Percentiles rank a stretch among this genome's conserved stretches.
Conservation (phyloP, 2,329 filamentous ascomycete species). For the Huntiella abstrusa region DNA sequence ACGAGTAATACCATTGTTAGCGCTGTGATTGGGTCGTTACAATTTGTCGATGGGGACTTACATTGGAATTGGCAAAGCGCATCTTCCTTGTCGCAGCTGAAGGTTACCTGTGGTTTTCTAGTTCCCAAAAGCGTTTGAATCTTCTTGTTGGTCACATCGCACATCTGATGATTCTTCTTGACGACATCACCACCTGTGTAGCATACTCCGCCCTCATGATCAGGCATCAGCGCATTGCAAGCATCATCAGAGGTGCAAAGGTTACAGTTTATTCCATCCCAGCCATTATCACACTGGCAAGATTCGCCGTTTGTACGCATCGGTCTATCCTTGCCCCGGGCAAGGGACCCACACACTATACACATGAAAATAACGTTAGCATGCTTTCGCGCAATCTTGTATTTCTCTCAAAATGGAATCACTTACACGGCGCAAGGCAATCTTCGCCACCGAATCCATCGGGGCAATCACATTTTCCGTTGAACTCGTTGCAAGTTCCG, state of each 20-base stretch:
- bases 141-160: slow-evolving; percentile 89
- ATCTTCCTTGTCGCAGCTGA: slow-evolving; percentile 62
- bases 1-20: neutral
- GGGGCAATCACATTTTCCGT: slow-evolving; percentile 83
- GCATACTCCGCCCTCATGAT: slow-evolving; percentile 66
- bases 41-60: slow-evolving; percentile 22
- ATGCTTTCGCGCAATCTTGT: slow-evolving; percentile 1
- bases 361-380: slow-evolving; percentile 7
- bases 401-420: neutral
- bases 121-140: slow-evolving; percentile 74
- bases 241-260: slow-evolving; percentile 71
- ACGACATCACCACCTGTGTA: slow-evolving; percentile 82
- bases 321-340: slow-evolving; percentile 60
- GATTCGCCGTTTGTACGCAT: slow-evolving; percentile 44
- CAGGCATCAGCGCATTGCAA: slow-evolving; percentile 76
- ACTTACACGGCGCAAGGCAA: slow-evolving; percentile 60
- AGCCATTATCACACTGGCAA: slow-evolving; percentile 82
- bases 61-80: slow-evolving; percentile 87
- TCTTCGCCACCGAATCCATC: slow-evolving; percentile 87
- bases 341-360: slow-evolving; percentile 66
- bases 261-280: slow-evolving; percentile 95
- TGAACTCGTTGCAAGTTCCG: slow-evolving; percentile 70
- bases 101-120: slow-evolving; percentile 81
- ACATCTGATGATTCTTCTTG: slow-evolving; percentile 93
- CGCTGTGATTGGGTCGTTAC: neutral